Base-by-base conservation (phyloP, 139 green algal genomes). In the Coelastrella sp. region DNA sequence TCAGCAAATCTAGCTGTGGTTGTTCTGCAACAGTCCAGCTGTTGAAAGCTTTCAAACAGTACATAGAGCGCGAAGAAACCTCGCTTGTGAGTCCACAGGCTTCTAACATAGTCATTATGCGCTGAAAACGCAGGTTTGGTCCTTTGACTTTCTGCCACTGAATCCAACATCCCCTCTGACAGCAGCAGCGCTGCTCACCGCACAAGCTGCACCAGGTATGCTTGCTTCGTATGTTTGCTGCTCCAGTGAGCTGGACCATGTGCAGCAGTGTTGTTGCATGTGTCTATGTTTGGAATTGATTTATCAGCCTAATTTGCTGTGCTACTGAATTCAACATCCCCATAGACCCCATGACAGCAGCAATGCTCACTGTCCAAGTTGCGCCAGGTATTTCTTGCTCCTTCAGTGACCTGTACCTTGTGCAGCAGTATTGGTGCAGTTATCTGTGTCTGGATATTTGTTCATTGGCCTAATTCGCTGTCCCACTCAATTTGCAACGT, bases 121-220 rank as follows among this genome's bases (percentile, higher is more conserved):
- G 11, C n/a, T 87, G 23, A 7, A 11, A 5, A 10, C 64, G 61
- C 81, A 88, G 83, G 83, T 88, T 54, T 88, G 83, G 83, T 80
- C 54, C 54, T 80, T 88, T 88, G 83, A 88, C 83, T 88, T 88
- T 19, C 83, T 88, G 16, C 83, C 83, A 3, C 68, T 88, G 47
- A 59, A 60, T 5, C 68, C 83, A 8, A 88, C 83, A 54, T 57
- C 61, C 4, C 83, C 83, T 22, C 54, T 19, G 10, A 88, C 83
- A 13, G 83, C 83, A n/a, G 6, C 59, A 11, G 6, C 61, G 47
- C 83, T 88, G 66, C 47, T 88, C 10, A 64, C 83, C 11, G 68
- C 68, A n/a, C 17, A 68, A 19, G 5, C 17, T n/a, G n/a, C 68
- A 66, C 83, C 83, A 80, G 83, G 83, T 88, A 59, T 16, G 20